phyloP scores from a whole-genome alignment of 2,329 filamentous ascomycete genomes.

The Trichoderma atroviride region DNA sequence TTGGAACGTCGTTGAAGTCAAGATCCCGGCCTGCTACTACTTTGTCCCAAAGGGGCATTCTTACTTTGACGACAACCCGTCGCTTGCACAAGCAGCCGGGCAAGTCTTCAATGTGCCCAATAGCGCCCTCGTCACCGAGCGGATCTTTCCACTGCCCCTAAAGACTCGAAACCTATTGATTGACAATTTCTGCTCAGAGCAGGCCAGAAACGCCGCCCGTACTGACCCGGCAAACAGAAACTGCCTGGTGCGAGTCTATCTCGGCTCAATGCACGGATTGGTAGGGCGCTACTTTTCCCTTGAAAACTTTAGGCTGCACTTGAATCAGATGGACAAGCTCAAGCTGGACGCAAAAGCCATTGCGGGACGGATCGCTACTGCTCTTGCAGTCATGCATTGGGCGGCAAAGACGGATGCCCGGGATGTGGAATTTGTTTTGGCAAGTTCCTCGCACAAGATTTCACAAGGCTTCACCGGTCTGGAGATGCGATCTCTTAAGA shows the following conservation, averaged over 20 bases:
- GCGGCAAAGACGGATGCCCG: slow-evolving; percentile 35
- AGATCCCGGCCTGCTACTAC: not conserved
- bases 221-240: not conserved
- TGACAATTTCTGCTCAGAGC: not conserved
- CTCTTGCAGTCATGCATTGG: slow-evolving; percentile 41
- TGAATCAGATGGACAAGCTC: slow-evolving; percentile 37
- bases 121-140: not conserved
- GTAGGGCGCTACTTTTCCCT: not conserved
- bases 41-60: not conserved
- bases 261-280: slow-evolving; percentile 26
- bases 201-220: not conserved
- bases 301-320: slow-evolving; percentile 36
- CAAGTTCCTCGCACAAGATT: not conserved
- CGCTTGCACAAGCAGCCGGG: not conserved
- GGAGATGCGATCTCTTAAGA: not conserved
- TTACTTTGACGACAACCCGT: not conserved
- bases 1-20: not conserved
- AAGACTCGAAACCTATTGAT: not conserved
- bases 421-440: slow-evolving; percentile 41
- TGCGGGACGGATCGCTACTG: slow-evolving; percentile 32
- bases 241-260: slow-evolving; percentile 32
- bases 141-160: not conserved
- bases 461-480: not conserved
- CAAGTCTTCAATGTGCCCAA: not conserved
- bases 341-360: slow-evolving; percentile 31